phyloP scores from a whole-genome alignment of 2,329 filamentous ascomycete genomes.

The Thermomyces lanuginosus region DNA sequence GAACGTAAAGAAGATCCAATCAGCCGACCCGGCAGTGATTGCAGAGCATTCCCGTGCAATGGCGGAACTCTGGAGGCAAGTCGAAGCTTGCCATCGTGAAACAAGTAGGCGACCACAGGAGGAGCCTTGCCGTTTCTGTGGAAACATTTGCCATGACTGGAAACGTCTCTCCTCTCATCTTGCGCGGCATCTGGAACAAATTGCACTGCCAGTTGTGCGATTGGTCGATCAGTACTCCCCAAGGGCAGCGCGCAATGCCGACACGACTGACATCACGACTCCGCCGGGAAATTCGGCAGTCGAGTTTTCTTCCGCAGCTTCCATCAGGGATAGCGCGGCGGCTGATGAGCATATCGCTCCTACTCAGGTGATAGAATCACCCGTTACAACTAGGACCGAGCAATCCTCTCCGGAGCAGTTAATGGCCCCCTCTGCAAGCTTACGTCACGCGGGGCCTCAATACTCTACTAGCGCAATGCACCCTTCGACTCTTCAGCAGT shows the following conservation, averaged over 20 bases:
- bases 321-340: too few relatives aligned
- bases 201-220: constrained; percentile 62
- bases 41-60: constrained; percentile 21
- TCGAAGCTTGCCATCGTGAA: constrained; percentile 60
- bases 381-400: too few relatives aligned
- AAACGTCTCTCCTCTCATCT: constrained; percentile 90
- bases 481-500: constrained; percentile 2
- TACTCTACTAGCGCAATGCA: constrained; percentile 6
- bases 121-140: constrained; percentile 78
- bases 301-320: constrained; percentile 2
- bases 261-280: not conserved
- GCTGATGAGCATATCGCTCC: too few relatives aligned
- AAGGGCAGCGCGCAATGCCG: not conserved
- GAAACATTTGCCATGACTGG: constrained; percentile 64
- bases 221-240: constrained; percentile 23
- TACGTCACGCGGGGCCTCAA: too few relatives aligned
- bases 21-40: constrained; percentile 17
- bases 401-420: too few relatives aligned
- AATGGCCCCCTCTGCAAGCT: too few relatives aligned
- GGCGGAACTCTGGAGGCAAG: constrained; percentile 58
- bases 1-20: constrained; percentile 56
- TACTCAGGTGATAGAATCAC: too few relatives aligned
- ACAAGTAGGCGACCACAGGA: constrained; percentile 49
- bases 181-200: constrained; percentile 86
- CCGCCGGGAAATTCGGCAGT: constrained; percentile 3